Conservation (phyloP, 1,139 yeast genomes). For the Hansenula anomala region DNA sequence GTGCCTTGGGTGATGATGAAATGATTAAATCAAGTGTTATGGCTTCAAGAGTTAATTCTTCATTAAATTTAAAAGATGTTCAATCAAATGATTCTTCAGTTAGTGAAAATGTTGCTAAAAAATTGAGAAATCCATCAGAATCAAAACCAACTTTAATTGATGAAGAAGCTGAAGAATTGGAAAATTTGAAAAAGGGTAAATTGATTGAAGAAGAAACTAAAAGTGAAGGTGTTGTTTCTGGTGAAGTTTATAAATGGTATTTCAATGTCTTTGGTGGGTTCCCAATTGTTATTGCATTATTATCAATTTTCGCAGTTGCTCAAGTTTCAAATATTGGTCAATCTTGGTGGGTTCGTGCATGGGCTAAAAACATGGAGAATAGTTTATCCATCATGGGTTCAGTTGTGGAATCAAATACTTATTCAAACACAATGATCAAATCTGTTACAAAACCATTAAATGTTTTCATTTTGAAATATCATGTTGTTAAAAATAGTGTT, state of each 20-base stretch:
- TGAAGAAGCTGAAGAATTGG: constrained; percentile 26
- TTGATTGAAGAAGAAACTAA: constrained; percentile 77
- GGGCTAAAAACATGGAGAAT: constrained; percentile 44
- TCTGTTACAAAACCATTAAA: constrained; percentile 9
- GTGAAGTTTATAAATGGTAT: constrained; percentile 66
- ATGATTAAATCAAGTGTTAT: constrained; percentile 64
- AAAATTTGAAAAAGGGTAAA: constrained; percentile 46
- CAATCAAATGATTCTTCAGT: too few relatives aligned
- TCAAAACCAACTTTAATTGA: constrained; percentile 26
- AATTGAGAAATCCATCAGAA: constrained; percentile 5
- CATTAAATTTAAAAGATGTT: constrained; percentile 47
- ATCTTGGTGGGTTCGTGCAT: constrained; percentile 81
- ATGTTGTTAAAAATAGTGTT: constrained; percentile 8
- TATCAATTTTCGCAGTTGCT: constrained; percentile 43
- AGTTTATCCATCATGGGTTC: constrained; percentile 2
- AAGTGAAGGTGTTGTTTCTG: constrained; percentile 76
- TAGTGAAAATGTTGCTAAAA: constrained; percentile 12
- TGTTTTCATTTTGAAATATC: constrained; percentile 9
- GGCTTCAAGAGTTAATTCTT: constrained; percentile 56
- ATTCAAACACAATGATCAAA: constrained; percentile 5
- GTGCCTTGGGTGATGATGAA: constrained; percentile 71
- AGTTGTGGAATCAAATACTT: constrained; percentile 5
- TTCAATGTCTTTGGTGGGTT: constrained; percentile 60
- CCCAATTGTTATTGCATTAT: constrained; percentile 42
- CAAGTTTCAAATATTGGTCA: constrained; percentile 60